These are phyloP conservation scores for Sporothrix phasma DNA, from an alignment of 2,329 filamentous ascomycete genomes.

Conservation along the genomic window DNA sequence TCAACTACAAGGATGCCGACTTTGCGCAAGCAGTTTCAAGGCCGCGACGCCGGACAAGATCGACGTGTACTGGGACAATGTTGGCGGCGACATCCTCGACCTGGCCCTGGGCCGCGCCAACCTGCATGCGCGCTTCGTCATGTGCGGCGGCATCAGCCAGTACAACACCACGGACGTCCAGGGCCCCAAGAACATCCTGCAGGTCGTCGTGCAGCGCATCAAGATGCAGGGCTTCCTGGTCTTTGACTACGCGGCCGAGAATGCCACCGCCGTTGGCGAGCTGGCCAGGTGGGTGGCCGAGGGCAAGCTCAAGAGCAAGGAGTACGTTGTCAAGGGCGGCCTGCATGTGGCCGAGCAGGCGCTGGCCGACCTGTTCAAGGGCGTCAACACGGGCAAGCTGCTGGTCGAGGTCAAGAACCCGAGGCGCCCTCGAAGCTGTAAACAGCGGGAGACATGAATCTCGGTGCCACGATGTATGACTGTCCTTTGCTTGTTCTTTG, in stretches of 20 bases:
- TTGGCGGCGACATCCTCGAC: constrained; percentile 61
- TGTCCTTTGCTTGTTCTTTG: not conserved
- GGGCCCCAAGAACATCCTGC: constrained; percentile 38
- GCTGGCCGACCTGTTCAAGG: constrained; percentile 54
- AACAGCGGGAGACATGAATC: not conserved
- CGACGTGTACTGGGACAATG: constrained; percentile 67
- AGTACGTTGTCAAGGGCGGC: constrained; percentile 62
- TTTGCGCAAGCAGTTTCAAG: constrained; percentile 51
- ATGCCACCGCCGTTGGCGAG: constrained; percentile 46
- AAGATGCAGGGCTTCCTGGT: constrained; percentile 62
- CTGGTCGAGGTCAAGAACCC: constrained; percentile 21
- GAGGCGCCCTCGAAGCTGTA: constrained; percentile 19
- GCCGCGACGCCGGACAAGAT: constrained; percentile 47
- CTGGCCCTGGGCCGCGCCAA: constrained; percentile 55
- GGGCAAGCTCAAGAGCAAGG: constrained; percentile 61
- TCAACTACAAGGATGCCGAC: constrained; percentile 59
- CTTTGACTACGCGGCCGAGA: constrained; percentile 54
- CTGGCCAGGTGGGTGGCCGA: constrained; percentile 58
- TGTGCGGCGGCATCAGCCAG: constrained; percentile 61
- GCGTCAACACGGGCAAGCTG: constrained; percentile 50
- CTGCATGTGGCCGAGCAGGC: constrained; percentile 52
- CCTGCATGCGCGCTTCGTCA: constrained; percentile 53
- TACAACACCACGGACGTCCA: constrained; percentile 51
- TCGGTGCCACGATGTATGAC: not conserved
- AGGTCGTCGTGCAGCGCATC: constrained; percentile 35